Percentiles rank a stretch among this genome's conserved stretches.
Conservation (phyloP, 257 asterid species). For the Solanum sitiens region DNA sequence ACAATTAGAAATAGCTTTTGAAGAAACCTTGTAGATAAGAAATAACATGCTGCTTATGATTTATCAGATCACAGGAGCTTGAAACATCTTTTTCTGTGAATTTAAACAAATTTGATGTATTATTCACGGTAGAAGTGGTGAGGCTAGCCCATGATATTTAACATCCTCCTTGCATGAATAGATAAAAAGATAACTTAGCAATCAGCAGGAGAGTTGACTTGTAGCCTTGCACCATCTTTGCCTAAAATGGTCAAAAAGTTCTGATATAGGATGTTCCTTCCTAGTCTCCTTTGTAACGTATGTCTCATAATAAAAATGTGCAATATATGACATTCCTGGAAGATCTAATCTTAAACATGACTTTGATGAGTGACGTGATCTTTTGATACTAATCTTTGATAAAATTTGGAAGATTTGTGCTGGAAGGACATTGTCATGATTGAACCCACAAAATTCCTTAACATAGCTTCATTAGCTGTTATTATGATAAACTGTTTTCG, state of each 20-base stretch:
- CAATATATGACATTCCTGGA: not conserved
- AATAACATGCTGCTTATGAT: not conserved
- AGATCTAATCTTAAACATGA: not conserved
- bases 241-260: not conserved
- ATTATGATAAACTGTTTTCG: not conserved
- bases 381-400: not conserved
- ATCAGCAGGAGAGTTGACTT: not conserved
- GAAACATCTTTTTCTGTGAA: not conserved
- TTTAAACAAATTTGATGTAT: not conserved
- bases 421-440: not conserved
- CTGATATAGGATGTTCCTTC: not conserved
- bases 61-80: not conserved
- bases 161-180: not conserved
- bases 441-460: not conserved
- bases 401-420: not conserved
- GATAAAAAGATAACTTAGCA: not conserved
- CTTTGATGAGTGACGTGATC: not conserved
- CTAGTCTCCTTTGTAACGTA: not conserved
- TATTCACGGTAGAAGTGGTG: not conserved
- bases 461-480: not conserved
- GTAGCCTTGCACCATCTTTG: not conserved
- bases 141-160: not conserved
- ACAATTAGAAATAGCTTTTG: not conserved
- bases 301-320: not conserved
- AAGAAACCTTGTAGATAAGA: not conserved